Conservation (phyloP, 495 filamentous ascomycete species). For the Podospora bellae-mahoneyi region DNA sequence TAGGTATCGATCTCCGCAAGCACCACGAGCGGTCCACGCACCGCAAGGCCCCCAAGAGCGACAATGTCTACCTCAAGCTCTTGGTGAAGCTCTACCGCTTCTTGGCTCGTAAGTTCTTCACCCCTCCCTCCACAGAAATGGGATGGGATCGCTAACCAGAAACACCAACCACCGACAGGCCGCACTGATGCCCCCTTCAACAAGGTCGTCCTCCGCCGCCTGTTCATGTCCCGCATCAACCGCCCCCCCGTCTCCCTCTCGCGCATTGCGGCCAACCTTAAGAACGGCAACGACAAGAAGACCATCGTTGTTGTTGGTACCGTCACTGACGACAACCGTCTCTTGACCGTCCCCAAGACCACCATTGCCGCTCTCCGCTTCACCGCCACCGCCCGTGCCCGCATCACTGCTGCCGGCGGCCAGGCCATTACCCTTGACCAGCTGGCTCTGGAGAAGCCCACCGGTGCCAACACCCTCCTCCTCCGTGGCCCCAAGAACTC, state of each 20-base stretch:
- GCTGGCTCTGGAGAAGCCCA: conserved; percentile 87
- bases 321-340: conserved; percentile 94
- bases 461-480: conserved; percentile 89
- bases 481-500: conserved; percentile 96
- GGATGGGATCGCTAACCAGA: background rate
- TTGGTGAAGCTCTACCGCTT: conserved; percentile 99
- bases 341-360: conserved; percentile 83
- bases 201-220: conserved; percentile 90
- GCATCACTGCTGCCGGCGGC: conserved; percentile 88
- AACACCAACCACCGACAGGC: conserved; percentile 47
- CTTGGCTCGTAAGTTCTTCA: conserved; percentile 76
- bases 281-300: conserved; percentile 72
- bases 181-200: conserved; percentile 97
- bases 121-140: background rate
- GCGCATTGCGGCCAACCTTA: conserved; percentile 71
- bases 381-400: conserved; percentile 89
- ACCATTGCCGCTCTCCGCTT: conserved; percentile 89
- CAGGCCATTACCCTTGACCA: conserved; percentile 94
- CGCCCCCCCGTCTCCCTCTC: conserved; percentile 91
- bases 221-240: conserved; percentile 97
- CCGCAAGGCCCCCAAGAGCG: conserved; percentile 93
- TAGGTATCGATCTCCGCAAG: conserved; percentile 66
- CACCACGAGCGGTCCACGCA: conserved; percentile 86
- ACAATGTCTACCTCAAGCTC: conserved; percentile 96
- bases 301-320: conserved; percentile 90